A percentile compares a stretch with the other conserved stretches of the same genome.
Conservation (phyloP, 768 basidiomycete species). For the Phylloporus sp. region DNA sequence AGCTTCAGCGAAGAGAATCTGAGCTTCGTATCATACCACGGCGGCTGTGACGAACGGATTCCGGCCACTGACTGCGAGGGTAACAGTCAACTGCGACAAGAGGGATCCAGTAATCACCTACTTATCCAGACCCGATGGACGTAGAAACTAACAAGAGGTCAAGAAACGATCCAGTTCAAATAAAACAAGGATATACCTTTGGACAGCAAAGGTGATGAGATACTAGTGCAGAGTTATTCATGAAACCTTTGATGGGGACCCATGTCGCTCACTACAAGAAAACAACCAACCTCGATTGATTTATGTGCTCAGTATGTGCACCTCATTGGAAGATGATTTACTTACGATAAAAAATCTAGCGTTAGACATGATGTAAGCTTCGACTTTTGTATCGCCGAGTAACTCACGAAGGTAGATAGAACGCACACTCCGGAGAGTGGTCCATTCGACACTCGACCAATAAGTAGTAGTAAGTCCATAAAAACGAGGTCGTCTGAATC, state of each 20-base stretch:
- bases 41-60: constrained; percentile 11
- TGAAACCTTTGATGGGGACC: background rate
- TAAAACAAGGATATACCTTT: constrained; percentile 6
- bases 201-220: constrained; percentile 17
- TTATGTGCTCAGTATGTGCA: background rate
- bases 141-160: constrained; percentile 16
- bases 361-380: background rate
- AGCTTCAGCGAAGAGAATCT: no score
- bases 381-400: background rate
- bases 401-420: constrained; percentile 8
- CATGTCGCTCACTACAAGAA: constrained; percentile 2
- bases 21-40: constrained; percentile 11
- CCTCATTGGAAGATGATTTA: background rate
- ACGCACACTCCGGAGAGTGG: background rate
- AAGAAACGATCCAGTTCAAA: background rate
- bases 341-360: constrained; percentile 8
- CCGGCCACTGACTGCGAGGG: constrained; percentile 13
- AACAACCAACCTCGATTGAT: constrained; percentile 1
- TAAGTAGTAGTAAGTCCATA: background rate
- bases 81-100: background rate
- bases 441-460: constrained; percentile 12
- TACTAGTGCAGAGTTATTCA: constrained; percentile 9
- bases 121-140: constrained; percentile 19
- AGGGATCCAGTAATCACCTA: no score
- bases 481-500: background rate